phyloP scores from a whole-genome alignment of 2,329 filamentous ascomycete genomes.

The Gaeumannomyces sp. region DNA sequence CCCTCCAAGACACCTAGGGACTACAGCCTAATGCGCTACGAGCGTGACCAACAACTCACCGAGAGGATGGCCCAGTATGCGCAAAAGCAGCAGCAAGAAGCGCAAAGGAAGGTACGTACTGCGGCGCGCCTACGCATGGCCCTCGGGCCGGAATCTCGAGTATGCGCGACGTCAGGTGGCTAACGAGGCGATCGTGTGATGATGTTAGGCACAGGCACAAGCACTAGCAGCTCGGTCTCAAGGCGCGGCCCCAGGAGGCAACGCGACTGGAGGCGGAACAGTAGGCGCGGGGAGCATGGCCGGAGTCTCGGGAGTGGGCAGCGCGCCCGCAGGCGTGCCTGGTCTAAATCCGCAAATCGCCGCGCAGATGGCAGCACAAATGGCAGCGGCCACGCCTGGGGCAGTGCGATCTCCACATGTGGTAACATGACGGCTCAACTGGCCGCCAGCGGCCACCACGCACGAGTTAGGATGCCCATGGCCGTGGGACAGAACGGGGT shows the following conservation, averaged over 20 bases:
- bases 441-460: conserved; percentile 36
- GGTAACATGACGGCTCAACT: conserved; percentile 37
- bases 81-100: conserved; percentile 58
- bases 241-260: not conserved
- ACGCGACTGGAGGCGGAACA: no score
- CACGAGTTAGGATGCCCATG: conserved; percentile 46
- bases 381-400: conserved; percentile 18
- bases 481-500: conserved; percentile 47
- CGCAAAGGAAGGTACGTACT: conserved; percentile 45
- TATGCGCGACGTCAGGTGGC: conserved; percentile 15
- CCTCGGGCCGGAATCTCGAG: not conserved
- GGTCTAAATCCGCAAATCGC: not conserved
- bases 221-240: conserved; percentile 10
- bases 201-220: conserved; percentile 1
- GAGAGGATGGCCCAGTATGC: conserved; percentile 52
- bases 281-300: not conserved
- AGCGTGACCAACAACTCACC: conserved; percentile 66
- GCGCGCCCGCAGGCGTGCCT: not conserved
- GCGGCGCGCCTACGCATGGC: no score
- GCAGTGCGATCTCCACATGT: conserved; percentile 28
- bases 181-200: not conserved
- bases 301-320: no score
- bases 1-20: conserved; percentile 75
- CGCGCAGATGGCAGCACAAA: conserved; percentile 28
- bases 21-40: conserved; percentile 83